Evolutionary conservation across 768 basidiomycete genomes (phyloP), one percentile per base, ranked within the genome.

Genomic region (Serendipita vermifera): DNA sequence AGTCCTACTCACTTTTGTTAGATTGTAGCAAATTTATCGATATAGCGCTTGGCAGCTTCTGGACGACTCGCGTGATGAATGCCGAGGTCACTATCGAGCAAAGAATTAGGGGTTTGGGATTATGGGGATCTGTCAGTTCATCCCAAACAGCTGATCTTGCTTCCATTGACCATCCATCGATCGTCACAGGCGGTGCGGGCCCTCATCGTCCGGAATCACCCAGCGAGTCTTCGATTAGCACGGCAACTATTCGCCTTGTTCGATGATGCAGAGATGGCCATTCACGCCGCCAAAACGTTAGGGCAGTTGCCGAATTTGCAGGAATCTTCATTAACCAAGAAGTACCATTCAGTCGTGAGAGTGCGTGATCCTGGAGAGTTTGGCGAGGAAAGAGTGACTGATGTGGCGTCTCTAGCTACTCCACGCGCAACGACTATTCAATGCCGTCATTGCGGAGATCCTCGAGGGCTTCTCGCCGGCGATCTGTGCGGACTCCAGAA

Each of bases 371-470:
- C n/a, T n/a, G n/a, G n/a, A 11, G 3, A 29, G n/a, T 14, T 13
- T 35, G 29, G n/a, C 5, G 29, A 6, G 20, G 15, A 56, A n/a
- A n/a, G n/a, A n/a, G n/a, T 27, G 5, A 33, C 26, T 41, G 17
- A 56, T 43, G 14, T 43, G 13, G 11, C 38, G 35, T 13, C 17
- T 15, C 20, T 9, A 73, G 41, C 41, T 87, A 51, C 73, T 88
- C 6, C 79, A 83, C 61, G 74, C 79, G 13, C 87, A 91, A 64
- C 85, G 77, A 71, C 85, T 85, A 64, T 81, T 87, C 62, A 82
- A 75, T 54, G 64, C 68, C 7, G 74, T 88, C 14, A 72, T 97
- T 33, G 87, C 92, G 1, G 79, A 76, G 55, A 73, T 96, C n/a
- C 75, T 89, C 33, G 69, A 70, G 0, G 84, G 83, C 2, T 82